Evolutionary conservation across 495 filamentous ascomycete species (phyloP), one percentile per base, ranked within the genome.

Genomic region (Thermochaetoides thermophila): DNA sequence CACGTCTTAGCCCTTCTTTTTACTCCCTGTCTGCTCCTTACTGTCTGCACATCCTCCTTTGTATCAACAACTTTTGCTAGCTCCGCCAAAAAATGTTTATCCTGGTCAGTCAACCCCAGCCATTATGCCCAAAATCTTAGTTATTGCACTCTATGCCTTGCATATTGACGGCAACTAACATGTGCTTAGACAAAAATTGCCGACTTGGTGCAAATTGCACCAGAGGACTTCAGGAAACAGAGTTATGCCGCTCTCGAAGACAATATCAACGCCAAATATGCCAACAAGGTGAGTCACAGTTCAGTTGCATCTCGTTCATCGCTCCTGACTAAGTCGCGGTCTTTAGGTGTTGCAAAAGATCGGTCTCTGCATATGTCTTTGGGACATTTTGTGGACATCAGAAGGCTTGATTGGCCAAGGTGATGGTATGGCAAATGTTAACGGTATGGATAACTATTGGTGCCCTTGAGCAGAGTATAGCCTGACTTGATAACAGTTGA

Each of bases 401-500:
- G 91, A 97, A 49, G 91, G 91, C 20, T 62, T 87, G 23, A 85
- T 96, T 40, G 87, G 85, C 17, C 81, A 94, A 58, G 84, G 84
- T 12, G 81, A 73, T 21, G 89, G 89, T 2, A 64, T 83, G 33
- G 84, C 91, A 15, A 85, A 92, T 48, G 82, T 95, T 14, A 94
- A 95, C 47, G 84, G 84, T 85, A 61, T 15, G 49, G 15, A 35
- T 24, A 3, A n/a, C n/a, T n/a, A n/a, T n/a, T n/a, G n/a, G n/a
- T n/a, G n/a, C n/a, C n/a, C n/a, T n/a, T n/a, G n/a, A n/a, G n/a
- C n/a, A n/a, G n/a, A n/a, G n/a, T n/a, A n/a, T n/a, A 16, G 3
- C 14, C 13, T 48, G 19, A 45, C 29, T 17, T 31, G 18, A 14
- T 6, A 10, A 29, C 37, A 92, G 87, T 93, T 17, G 81, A 87